phyloP scores from a whole-genome alignment of 768 basidiomycete species.

The Auriscalpium orientale region DNA sequence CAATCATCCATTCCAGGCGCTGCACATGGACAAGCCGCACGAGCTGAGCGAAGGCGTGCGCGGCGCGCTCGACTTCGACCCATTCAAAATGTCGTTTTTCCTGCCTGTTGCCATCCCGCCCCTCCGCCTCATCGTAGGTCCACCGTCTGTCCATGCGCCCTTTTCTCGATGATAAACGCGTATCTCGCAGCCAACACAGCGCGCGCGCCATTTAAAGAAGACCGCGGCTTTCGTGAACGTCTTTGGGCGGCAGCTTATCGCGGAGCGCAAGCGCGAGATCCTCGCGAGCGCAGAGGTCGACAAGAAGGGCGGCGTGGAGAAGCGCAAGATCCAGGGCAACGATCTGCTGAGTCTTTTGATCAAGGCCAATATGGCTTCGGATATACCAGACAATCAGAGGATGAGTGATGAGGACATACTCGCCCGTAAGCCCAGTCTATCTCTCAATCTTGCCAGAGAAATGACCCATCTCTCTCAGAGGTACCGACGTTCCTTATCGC shows the following conservation, averaged over 20 bases:
- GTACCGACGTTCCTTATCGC: constrained; percentile 15
- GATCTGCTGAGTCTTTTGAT: constrained; percentile 11
- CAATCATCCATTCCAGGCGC: not conserved
- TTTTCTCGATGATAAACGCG: no score
- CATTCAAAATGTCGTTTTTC: not conserved
- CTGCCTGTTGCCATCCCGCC: not conserved
- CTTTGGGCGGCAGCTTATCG: not conserved
- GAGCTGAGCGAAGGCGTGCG: not conserved
- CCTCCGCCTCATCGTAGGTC: not conserved
- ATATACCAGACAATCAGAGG: not conserved
- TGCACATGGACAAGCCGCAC: not conserved
- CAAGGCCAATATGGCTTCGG: constrained; percentile 7
- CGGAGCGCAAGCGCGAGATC: not conserved
- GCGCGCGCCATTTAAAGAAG: no score
- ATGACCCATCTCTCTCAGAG: not conserved
- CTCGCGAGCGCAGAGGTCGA: not conserved
- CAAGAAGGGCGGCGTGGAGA: not conserved
- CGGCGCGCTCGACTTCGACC: not conserved
- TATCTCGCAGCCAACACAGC: not conserved
- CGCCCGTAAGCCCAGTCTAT: constrained; percentile 1
- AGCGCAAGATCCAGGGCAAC: constrained; percentile 1
- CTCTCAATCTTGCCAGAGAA: not conserved
- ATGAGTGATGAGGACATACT: constrained; percentile 6
- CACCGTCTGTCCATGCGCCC: not conserved
- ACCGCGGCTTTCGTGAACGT: no score